phyloP scores from a whole-genome alignment of 768 basidiomycete genomes.

The Paxillus involutus region DNA sequence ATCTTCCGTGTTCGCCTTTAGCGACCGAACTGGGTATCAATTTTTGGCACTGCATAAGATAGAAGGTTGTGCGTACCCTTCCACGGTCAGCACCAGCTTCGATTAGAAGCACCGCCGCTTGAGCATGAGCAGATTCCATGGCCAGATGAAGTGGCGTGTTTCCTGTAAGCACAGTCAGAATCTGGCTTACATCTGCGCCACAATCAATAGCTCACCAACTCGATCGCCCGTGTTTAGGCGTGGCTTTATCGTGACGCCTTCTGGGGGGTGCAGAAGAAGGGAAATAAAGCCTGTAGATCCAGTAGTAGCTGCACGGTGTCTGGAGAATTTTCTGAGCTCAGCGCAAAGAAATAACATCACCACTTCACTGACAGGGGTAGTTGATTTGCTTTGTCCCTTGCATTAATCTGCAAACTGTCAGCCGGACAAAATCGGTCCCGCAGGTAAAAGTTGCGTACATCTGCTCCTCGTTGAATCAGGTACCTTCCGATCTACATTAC shows the following conservation, averaged over 20 bases:
- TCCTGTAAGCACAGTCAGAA: conserved; percentile 45
- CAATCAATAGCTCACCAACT: conserved; percentile 47
- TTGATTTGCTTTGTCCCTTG: conserved; percentile 91
- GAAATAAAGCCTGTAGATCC: conserved; percentile 89
- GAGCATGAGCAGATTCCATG: conserved; percentile 94
- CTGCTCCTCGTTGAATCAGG: conserved; percentile 84
- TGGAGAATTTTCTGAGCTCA: conserved; percentile 30
- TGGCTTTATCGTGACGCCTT: conserved; percentile 61
- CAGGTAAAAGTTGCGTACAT: conserved; percentile 58
- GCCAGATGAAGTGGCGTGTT: conserved; percentile 97
- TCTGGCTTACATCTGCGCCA: not conserved
- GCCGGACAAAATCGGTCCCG: conserved; percentile 27
- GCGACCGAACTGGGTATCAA: conserved; percentile 3
- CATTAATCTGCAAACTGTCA: conserved; percentile 73
- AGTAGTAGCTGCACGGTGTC: conserved; percentile 95
- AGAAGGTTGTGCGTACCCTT: conserved; percentile 53
- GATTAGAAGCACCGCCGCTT: conserved; percentile 86
- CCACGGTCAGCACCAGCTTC: conserved; percentile 94
- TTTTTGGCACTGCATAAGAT: not conserved
- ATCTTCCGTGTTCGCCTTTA: conserved; percentile 78
- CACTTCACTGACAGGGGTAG: conserved; percentile 65
- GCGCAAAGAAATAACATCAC: not conserved
- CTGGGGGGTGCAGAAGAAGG: conserved; percentile 83
- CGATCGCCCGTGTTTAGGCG: conserved; percentile 86
- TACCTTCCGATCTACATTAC: conserved; percentile 76